Base-by-base conservation (phyloP, 768 basidiomycete genomes). In the Collybiopsis luxurians region DNA sequence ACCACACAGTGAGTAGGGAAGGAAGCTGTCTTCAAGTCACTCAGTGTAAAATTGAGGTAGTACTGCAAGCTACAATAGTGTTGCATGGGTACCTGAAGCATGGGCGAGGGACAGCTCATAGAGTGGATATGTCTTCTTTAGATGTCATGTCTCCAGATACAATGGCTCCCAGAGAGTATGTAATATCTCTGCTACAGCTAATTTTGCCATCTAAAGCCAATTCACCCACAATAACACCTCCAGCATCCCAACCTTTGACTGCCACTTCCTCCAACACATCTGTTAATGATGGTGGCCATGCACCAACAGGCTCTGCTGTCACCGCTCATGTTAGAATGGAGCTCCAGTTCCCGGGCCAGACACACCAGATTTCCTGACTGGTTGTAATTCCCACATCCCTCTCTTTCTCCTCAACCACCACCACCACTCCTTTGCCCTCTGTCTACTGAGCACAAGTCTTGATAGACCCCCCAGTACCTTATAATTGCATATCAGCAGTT, bases 1-100 rank as follows among this genome's bases (percentile, higher is more conserved):
- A 96, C 97, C 21, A 95, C 91, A 34, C 90, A 95, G 55, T 99
- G 97, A 96, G 91, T 84, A 27, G 96, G 93, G 51, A 99, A 98
- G 74, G 97, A 98, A 71, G 96, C 95, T 2, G 85, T 90, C 54
- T 98, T 98, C 86, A 98, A 98, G 76, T 90, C 94, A 4, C 81
- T 99, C 1, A 90, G 92, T 23, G 89, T 94, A 43, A 75, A 86
- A 19, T 94, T 52, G 55, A 28, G 46, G 47, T 4, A 57, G 64
- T 43, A 59, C 58, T 28, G 51, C 34, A 5, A 59, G 58, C 24
- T 53, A 46, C 23, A 53, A 55, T 17, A 53, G 36, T 19, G 19
- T 23, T 13, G 24, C 12, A 26, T 59, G 58, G 58, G 12, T 55
- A 17, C 44, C 53, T 31, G 53, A 60, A 26, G 59, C n/a, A 62